These are phyloP conservation scores for Clarireedia hainanense DNA, from an alignment of 2,329 filamentous ascomycete species.

Conservation along the genomic window DNA sequence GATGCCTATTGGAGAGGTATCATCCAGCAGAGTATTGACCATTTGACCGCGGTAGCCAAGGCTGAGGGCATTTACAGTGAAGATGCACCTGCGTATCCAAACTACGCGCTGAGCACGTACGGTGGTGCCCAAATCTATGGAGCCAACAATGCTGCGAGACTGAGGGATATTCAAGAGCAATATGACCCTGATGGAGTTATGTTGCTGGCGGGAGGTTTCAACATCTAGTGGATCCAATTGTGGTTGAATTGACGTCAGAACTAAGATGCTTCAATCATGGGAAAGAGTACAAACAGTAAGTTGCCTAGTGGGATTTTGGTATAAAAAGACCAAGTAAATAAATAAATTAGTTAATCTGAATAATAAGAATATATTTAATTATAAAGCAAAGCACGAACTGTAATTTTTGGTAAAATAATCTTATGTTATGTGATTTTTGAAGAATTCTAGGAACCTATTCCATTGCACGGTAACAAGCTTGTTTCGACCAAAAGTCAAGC, in stretches of 20 bases:
- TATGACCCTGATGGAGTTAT: slow-evolving; percentile 26
- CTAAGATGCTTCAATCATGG: too few relatives aligned
- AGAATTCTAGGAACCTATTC: not conserved
- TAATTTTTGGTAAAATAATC: not conserved
- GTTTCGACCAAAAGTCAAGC: slow-evolving; percentile 4
- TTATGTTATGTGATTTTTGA: not conserved
- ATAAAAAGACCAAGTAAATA: too few relatives aligned
- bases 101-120: slow-evolving; percentile 20
- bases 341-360: not conserved
- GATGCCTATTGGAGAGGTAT: slow-evolving; percentile 26
- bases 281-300: too few relatives aligned
- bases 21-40: slow-evolving; percentile 20
- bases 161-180: slow-evolving; percentile 16
- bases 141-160: slow-evolving; percentile 24
- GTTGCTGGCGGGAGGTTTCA: slow-evolving; percentile 18
- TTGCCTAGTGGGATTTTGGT: too few relatives aligned
- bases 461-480: not conserved
- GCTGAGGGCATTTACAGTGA: slow-evolving; percentile 24
- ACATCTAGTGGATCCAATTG: not conserved
- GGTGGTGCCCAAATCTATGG: slow-evolving; percentile 26
- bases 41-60: slow-evolving; percentile 25
- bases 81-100: slow-evolving; percentile 16
- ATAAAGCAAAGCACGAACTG: not conserved
- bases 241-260: too few relatives aligned
- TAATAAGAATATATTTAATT: not conserved